These are phyloP conservation scores for Dissophora globulifera DNA, from an alignment of 192 early-diverging fungal genomes.

Conservation along the genomic window DNA sequence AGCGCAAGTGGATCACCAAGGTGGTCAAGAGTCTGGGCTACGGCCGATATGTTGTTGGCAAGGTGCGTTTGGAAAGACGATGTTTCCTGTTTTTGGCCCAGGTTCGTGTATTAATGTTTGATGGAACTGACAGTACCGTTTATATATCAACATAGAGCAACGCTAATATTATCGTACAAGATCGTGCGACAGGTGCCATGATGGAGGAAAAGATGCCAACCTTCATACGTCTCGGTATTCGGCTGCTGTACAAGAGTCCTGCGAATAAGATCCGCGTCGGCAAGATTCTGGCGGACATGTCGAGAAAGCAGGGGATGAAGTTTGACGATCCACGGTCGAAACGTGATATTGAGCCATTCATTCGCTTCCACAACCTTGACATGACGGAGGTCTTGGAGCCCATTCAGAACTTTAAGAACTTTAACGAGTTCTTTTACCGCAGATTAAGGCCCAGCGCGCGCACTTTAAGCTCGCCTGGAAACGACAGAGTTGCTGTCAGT, in stretches of 20 bases:
- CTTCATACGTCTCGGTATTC: constrained; percentile 82
- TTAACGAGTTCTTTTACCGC: constrained; percentile 91
- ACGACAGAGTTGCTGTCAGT: constrained; percentile 69
- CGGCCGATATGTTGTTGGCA: constrained; percentile 67
- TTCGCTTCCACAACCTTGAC: constrained; percentile 76
- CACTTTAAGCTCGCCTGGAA: constrained; percentile 48
- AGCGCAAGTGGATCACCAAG: constrained; percentile 75
- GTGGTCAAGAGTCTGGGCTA: constrained; percentile 73
- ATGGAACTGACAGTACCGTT: too few relatives aligned
- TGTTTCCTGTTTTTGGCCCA: too few relatives aligned
- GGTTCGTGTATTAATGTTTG: background rate
- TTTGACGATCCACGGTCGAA: constrained; percentile 72
- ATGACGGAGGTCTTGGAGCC: constrained; percentile 76
- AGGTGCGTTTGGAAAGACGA: constrained; percentile 23
- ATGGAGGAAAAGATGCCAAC: constrained; percentile 82
- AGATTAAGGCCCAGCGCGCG: constrained; percentile 76
- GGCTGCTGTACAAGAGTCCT: constrained; percentile 77
- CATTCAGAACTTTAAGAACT: constrained; percentile 72
- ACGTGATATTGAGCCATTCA: constrained; percentile 76
- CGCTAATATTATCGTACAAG: constrained; percentile 83
- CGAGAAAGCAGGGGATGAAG: constrained; percentile 74
- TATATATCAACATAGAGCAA: constrained; percentile 62
- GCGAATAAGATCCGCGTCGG: constrained; percentile 54
- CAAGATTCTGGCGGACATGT: constrained; percentile 63
- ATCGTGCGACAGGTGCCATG: constrained; percentile 72